Evolutionary conservation across 768 basidiomycete species (phyloP).

Genomic region (Hortiboletus campestris): DNA sequence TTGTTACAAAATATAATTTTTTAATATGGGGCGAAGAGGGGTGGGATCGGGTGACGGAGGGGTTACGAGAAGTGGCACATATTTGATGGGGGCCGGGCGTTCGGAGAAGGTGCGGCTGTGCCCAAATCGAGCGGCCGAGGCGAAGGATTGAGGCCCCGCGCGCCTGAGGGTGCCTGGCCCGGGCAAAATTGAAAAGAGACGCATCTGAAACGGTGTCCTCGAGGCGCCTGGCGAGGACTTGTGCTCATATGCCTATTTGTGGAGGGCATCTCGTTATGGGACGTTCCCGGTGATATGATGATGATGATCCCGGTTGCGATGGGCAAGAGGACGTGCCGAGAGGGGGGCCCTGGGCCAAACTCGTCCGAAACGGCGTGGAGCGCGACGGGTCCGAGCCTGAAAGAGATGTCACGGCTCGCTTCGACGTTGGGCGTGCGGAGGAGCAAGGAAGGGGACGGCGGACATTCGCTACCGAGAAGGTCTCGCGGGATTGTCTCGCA

Average conservation of each 20-base stretch:
- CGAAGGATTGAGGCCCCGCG: conserved; percentile 24
- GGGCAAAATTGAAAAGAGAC: conserved; percentile 23
- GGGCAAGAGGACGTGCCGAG: background rate
- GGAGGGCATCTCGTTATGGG: conserved; percentile 19
- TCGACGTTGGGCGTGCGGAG: conserved; percentile 17
- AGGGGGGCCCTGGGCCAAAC: background rate
- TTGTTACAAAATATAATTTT: conserved; percentile 10
- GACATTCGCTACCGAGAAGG: conserved; percentile 39
- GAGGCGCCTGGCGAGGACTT: conserved; percentile 13
- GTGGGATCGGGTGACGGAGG: conserved; percentile 19
- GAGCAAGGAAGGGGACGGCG: conserved; percentile 2
- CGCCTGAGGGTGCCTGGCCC: conserved; percentile 24
- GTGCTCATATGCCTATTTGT: conserved; percentile 26
- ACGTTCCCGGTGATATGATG: conserved; percentile 6
- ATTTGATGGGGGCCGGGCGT: conserved; percentile 16
- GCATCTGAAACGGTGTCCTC: conserved; percentile 33
- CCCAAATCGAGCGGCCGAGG: conserved; percentile 24
- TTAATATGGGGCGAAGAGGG: background rate
- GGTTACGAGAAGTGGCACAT: conserved; percentile 18
- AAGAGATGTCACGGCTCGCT: conserved; percentile 8
- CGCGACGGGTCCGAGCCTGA: conserved; percentile 16
- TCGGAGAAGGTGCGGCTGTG: conserved; percentile 26
- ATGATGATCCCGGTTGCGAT: conserved; percentile 26
- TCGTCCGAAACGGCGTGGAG: background rate
- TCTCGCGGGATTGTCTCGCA: conserved; percentile 31